Conservation (phyloP, 192 early-diverging fungal species). For the Gonapodya prolifera region DNA sequence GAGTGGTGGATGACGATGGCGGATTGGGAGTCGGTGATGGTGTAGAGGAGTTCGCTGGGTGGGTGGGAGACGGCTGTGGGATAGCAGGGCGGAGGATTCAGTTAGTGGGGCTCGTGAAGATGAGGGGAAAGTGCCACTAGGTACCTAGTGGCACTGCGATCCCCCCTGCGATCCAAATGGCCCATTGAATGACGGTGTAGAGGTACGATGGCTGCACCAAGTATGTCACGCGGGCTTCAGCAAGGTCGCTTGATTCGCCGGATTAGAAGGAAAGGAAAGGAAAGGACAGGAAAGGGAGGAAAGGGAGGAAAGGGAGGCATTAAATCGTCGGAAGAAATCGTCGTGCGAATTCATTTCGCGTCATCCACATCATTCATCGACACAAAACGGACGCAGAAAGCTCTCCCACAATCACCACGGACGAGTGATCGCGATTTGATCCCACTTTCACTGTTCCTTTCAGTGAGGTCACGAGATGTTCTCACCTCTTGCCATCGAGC, state of each 20-base stretch:
- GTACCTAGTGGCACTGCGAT: constrained; percentile 67
- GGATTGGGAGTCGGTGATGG: constrained; percentile 50
- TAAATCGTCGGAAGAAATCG: not conserved
- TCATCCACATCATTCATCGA: not conserved
- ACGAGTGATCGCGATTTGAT: not conserved
- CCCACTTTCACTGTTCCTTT: not conserved
- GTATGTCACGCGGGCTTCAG: not conserved
- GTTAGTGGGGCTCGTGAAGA: not conserved
- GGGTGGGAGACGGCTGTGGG: constrained; percentile 51
- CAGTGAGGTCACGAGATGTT: too few relatives aligned
- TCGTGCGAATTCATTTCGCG: too few relatives aligned
- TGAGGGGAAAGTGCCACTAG: not conserved
- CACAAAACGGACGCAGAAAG: too few relatives aligned
- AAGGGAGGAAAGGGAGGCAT: too few relatives aligned
- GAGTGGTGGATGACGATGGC: constrained; percentile 47
- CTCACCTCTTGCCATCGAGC: constrained; percentile 1
- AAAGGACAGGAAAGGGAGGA: not conserved
- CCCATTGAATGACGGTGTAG: constrained; percentile 57
- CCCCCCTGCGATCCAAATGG: constrained; percentile 66
- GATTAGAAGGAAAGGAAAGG: not conserved
- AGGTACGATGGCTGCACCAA: constrained; percentile 20
- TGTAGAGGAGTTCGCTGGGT: constrained; percentile 60
- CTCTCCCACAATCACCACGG: not conserved
- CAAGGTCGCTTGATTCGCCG: not conserved
- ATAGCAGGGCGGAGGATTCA: not conserved